phyloP scores from a whole-genome alignment of 306 rosid genomes.

The Abrus pulchellus region DNA sequence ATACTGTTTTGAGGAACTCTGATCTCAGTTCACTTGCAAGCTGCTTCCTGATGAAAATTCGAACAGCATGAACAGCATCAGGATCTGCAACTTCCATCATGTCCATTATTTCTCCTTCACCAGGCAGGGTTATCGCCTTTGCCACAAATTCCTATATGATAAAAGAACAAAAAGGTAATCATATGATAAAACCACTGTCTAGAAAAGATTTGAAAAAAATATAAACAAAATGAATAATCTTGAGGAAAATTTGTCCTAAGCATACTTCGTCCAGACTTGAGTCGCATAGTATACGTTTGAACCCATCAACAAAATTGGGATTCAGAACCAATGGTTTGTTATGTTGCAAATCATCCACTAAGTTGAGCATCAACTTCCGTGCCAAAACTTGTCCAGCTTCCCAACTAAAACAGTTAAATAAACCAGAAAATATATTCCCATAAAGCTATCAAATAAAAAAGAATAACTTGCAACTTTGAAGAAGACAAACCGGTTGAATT shows the following conservation, averaged over 20 bases:
- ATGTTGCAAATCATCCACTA: conserved; percentile 87
- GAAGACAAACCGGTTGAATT: conserved; percentile 89
- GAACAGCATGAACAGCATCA: conserved; percentile 92
- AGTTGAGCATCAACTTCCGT: conserved; percentile 85
- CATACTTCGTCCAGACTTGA: conserved; percentile 90
- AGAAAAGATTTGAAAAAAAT: background rate
- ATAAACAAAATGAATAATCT: conserved; percentile 25
- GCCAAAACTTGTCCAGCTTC: conserved; percentile 97
- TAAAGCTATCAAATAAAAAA: conserved; percentile 26
- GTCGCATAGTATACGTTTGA: conserved; percentile 72
- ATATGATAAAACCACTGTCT: conserved; percentile 11
- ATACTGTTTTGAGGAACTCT: conserved; percentile 77
- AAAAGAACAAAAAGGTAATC: conserved; percentile 39
- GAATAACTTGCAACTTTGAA: conserved; percentile 36
- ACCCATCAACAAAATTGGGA: conserved; percentile 78
- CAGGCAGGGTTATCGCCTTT: conserved; percentile 94
- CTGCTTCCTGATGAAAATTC: conserved; percentile 85
- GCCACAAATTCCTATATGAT: conserved; percentile 86
- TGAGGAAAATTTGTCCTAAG: background rate
- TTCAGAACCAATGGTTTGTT: conserved; percentile 81
- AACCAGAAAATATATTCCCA: conserved; percentile 42
- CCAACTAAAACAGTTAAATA: conserved; percentile 72
- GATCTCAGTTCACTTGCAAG: conserved; percentile 82
- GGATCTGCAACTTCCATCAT: conserved; percentile 98
- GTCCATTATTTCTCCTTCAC: conserved; percentile 99